Evolutionary conservation across 2,329 filamentous ascomycete genomes (phyloP), one percentile per base, ranked within the genome.

Genomic region (Xylaria arbuscula): DNA sequence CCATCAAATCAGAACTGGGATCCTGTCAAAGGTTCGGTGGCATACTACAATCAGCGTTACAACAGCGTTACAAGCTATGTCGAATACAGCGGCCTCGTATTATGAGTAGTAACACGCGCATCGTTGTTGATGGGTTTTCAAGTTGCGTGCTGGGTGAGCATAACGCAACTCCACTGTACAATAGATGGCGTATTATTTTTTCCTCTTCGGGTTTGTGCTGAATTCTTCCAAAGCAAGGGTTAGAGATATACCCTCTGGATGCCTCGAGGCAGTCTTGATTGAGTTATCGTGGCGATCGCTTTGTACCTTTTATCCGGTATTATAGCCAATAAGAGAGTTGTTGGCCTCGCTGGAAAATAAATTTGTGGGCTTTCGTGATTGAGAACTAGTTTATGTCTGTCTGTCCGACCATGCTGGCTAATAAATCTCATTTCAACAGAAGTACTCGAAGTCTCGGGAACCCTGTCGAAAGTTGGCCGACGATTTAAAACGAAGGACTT

Each of bases 71-170:
- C n/a, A 24, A 53, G 55, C 32, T 36, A 51, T 28, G 50, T 53
- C 45, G n/a, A 54, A 68, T 28, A 34, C 55, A 40, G 51, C 40
- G 50, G 36, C 55, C 50, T 42, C 42, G 36, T 38, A 53, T 47
- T 59, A 60, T 42, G 48, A 69, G 60, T 50, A 69, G 60, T 50
- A 57, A 64, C 56, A 60, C 67, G 61, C 67, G 24, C 61, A 71
- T 71, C 69, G 42, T 62, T 66, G 69, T 71, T 28, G 60, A 58
- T 54, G 63, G 57, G 36, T 47, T 67, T 45, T 22, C 24, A 64
- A 64, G 64, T 42, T 51, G 62, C 63, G 62, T 65, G 70, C 68
- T 72, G 70, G 69, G 70, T 71, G 70, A 71, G 70, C 70, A 71
- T 70, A 64, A 65, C 67, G 64, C 70, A 67, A 48, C 47, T 68